A percentile compares a stretch with the other conserved stretches of the same genome.
Evolutionary conservation across 2,329 filamentous ascomycete species (phyloP).

Genomic region (Fusarium sp.): DNA sequence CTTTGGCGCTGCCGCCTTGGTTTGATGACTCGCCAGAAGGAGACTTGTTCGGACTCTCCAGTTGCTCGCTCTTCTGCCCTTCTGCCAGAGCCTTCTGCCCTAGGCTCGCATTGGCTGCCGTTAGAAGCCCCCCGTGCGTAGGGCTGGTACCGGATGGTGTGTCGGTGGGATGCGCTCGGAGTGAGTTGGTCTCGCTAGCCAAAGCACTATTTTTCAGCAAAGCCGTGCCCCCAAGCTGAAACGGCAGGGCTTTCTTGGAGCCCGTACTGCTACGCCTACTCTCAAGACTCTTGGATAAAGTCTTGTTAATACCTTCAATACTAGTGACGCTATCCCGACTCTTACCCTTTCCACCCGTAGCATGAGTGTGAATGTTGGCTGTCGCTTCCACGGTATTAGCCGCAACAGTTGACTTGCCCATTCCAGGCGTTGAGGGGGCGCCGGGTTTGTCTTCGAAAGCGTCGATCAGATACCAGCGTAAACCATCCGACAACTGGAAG

Average conservation of each 20-base stretch:
- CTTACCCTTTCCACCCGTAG: slow-evolving; percentile 56
- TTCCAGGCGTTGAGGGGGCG: slow-evolving; percentile 89
- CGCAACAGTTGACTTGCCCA: slow-evolving; percentile 91
- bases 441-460: slow-evolving; percentile 91
- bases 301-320: slow-evolving; percentile 79
- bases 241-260: slow-evolving; percentile 78
- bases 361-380: slow-evolving; percentile 71
- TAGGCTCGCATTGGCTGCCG: slow-evolving; percentile 33
- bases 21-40: slow-evolving; percentile 41
- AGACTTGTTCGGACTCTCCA: slow-evolving; percentile 33
- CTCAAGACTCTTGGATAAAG: slow-evolving; percentile 86
- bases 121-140: slow-evolving; percentile 46
- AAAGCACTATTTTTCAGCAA: slow-evolving; percentile 61
- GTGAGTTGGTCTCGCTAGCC: slow-evolving; percentile 67
- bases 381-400: slow-evolving; percentile 87
- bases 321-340: slow-evolving; percentile 60
- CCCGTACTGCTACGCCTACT: slow-evolving; percentile 88
- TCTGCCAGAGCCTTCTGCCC: slow-evolving; percentile 19
- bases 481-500: slow-evolving; percentile 92
- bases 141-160: slow-evolving; percentile 54
- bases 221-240: slow-evolving; percentile 55
- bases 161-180: slow-evolving; percentile 59
- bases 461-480: slow-evolving; percentile 96
- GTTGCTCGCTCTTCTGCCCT: slow-evolving; percentile 28
- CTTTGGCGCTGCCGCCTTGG: slow-evolving; percentile 36